Evolutionary conservation across 306 rosid species (phyloP).

Genomic region (Astragalus membranaceus): DNA sequence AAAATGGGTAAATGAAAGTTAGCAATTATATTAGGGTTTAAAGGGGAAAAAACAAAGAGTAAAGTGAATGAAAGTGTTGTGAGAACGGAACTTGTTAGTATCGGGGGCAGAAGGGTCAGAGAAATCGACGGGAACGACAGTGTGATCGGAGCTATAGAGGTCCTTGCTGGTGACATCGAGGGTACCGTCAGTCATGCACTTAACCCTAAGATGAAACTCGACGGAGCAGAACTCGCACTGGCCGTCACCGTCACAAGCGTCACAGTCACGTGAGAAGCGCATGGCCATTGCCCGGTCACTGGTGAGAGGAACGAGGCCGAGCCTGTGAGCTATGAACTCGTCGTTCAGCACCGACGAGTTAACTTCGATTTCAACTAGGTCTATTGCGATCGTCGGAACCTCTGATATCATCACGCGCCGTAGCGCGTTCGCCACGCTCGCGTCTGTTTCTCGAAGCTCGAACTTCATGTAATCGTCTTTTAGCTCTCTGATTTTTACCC

Average conservation of each 20-base stretch:
- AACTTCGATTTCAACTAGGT: conserved; percentile 87
- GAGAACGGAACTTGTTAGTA: conserved; percentile 37
- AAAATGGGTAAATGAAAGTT: no score
- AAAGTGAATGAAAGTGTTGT: no score
- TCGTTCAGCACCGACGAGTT: conserved; percentile 94
- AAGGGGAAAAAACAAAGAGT: background rate
- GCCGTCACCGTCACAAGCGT: conserved; percentile 95
- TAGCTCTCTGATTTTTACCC: conserved; percentile 78
- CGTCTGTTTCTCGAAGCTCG: conserved; percentile 92
- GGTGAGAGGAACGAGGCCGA: conserved; percentile 82
- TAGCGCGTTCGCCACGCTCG: conserved; percentile 83
- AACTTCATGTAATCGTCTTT: conserved; percentile 65
- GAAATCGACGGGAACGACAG: conserved; percentile 86
- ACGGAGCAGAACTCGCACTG: conserved; percentile 98
- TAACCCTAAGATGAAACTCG: conserved; percentile 82
- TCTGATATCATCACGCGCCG: conserved; percentile 97
- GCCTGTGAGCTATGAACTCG: conserved; percentile 95
- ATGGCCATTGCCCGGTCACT: conserved; percentile 90
- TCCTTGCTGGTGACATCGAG: conserved; percentile 87
- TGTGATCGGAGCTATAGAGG: conserved; percentile 76
- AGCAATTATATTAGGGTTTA: background rate
- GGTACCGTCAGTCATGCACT: conserved; percentile 68
- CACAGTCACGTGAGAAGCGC: conserved; percentile 99
- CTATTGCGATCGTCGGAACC: conserved; percentile 90
- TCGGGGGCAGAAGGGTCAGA: conserved; percentile 49